These are phyloP conservation scores for Ambrosia hybrid DNA, from an alignment of 140 eudicot genomes.

Conservation along the genomic window DNA sequence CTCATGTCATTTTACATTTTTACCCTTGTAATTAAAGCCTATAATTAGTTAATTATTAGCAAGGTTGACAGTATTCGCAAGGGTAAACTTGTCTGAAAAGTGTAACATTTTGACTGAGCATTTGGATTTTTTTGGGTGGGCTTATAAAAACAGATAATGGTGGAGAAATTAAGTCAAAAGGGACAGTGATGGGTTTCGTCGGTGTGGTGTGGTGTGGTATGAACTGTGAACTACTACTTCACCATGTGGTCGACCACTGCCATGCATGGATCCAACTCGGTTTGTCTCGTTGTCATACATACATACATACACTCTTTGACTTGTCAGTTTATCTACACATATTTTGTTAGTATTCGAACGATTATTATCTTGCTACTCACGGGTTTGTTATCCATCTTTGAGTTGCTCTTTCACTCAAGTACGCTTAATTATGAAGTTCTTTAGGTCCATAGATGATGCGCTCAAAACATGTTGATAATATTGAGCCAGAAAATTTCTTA, in stretches of 20 bases:
- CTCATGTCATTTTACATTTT: neutral
- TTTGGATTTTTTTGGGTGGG: slow-evolving; percentile 5
- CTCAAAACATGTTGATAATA: too few species aligned
- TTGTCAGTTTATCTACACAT: neutral
- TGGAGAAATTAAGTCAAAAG: slow-evolving; percentile 22
- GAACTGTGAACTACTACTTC: slow-evolving; percentile 13
- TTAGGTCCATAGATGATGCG: too few species aligned
- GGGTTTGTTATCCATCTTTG: too few species aligned
- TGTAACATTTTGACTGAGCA: neutral
- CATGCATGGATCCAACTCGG: neutral
- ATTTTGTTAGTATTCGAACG: neutral
- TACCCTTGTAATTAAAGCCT: neutral
- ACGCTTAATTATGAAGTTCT: too few species aligned
- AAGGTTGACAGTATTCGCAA: neutral
- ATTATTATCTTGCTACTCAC: neutral
- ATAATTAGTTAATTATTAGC: neutral
- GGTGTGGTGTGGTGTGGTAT: slow-evolving; percentile 4
- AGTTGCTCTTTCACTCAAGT: too few species aligned
- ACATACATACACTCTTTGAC: neutral
- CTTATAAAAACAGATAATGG: slow-evolving; percentile 2
- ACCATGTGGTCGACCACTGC: slow-evolving; percentile 32
- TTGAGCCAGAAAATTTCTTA: too few species aligned
- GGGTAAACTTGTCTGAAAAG: neutral
- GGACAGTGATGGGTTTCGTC: slow-evolving; percentile 21
- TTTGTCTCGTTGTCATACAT: neutral